phyloP scores from a whole-genome alignment of 2,329 filamentous ascomycete genomes.

The Cryphonectria radicalis region DNA sequence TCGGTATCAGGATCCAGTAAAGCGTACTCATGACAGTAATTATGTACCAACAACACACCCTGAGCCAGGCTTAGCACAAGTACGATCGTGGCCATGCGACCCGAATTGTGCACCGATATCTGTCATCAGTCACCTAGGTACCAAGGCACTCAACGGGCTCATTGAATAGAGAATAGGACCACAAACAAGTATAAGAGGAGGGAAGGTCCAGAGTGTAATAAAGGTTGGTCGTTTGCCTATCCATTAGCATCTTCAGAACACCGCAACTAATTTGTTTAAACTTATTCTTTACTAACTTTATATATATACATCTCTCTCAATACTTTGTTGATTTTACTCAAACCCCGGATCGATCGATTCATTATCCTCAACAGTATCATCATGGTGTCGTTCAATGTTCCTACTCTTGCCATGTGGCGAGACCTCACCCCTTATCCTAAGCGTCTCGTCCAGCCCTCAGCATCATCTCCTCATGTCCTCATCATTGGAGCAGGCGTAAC shows the following conservation, averaged over 20 bases:
- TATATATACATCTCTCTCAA: not conserved
- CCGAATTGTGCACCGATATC: not conserved
- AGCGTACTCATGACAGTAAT: not conserved
- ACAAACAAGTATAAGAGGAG: not conserved
- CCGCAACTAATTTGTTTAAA: not conserved
- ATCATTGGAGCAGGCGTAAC: slow-evolving; percentile 30
- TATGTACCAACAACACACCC: not conserved
- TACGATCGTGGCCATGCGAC: not conserved
- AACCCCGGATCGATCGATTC: too few relatives aligned
- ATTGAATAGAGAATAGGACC: not conserved
- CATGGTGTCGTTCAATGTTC: slow-evolving; percentile 23
- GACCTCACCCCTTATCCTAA: slow-evolving; percentile 26
- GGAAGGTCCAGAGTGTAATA: not conserved
- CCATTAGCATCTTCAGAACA: not conserved
- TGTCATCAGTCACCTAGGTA: not conserved
- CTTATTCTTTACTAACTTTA: not conserved
- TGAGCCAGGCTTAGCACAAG: not conserved
- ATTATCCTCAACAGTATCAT: not conserved
- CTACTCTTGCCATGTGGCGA: slow-evolving; percentile 28
- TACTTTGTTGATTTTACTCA: not conserved
- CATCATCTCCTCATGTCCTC: slow-evolving; percentile 24
- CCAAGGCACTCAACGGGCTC: not conserved
- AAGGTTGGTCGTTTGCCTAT: not conserved
- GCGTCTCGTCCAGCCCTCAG: slow-evolving; percentile 21
- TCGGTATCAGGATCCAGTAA: not conserved